phyloP scores from a whole-genome alignment of 1,139 yeast genomes.

The Nakaseomyces uthaithaninus region DNA sequence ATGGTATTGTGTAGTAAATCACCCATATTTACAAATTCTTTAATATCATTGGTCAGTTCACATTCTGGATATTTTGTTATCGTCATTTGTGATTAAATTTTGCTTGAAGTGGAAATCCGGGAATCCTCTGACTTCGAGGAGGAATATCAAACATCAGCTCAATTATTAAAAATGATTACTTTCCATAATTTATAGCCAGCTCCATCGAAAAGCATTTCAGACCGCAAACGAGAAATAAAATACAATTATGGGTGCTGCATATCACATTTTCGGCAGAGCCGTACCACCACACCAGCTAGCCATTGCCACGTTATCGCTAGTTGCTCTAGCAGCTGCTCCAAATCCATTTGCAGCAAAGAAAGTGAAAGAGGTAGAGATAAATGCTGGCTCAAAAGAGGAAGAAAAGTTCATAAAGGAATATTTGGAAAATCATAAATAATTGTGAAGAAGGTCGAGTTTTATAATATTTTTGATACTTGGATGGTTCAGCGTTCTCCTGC shows the following conservation, averaged over 20 bases:
- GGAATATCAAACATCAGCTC: neutral
- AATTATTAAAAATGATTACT: no score
- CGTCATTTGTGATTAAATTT: no score
- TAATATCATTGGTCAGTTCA: slow-evolving; percentile 7
- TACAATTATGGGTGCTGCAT: slow-evolving; percentile 63
- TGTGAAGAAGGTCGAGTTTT: neutral
- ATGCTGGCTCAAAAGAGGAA: slow-evolving; percentile 79
- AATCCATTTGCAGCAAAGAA: slow-evolving; percentile 63
- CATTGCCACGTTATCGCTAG: slow-evolving; percentile 58
- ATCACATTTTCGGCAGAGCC: slow-evolving; percentile 66
- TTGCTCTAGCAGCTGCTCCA: slow-evolving; percentile 50
- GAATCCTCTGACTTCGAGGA: no score
- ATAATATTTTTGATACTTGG: no score
- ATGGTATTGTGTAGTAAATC: no score
- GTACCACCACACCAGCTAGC: slow-evolving; percentile 70
- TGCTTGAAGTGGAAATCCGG: no score
- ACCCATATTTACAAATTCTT: slow-evolving; percentile 2
- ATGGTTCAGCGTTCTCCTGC: no score
- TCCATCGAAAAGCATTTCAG: neutral
- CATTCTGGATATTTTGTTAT: no score
- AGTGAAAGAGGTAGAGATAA: slow-evolving; percentile 57
- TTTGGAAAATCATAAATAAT: slow-evolving; percentile 25
- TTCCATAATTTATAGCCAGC: no score
- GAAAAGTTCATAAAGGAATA: slow-evolving; percentile 61
- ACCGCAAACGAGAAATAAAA: neutral